These are phyloP conservation scores for Komagataella mondaviorum DNA, from an alignment of 805 yeast genomes.

Conservation along the genomic window DNA sequence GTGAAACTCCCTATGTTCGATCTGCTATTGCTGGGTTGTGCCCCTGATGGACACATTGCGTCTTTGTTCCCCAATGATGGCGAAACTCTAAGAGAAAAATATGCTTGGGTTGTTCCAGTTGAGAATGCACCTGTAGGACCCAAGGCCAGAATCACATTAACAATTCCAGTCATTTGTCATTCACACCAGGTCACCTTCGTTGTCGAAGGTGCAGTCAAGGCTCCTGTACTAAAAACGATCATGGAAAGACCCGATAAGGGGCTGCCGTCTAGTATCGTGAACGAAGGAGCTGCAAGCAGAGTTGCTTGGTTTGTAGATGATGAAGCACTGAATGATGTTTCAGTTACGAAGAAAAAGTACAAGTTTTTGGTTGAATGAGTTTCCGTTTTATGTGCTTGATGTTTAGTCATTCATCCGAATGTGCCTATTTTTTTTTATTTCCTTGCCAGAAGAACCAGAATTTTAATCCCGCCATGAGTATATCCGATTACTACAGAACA, in stretches of 20 bases:
- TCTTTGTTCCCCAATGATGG: constrained; percentile 84
- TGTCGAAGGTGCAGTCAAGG: constrained; percentile 92
- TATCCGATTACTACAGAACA: neutral
- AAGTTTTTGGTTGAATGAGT: constrained; percentile 29
- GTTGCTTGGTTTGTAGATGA: constrained; percentile 97
- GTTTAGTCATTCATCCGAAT: neutral
- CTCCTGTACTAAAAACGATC: constrained; percentile 79
- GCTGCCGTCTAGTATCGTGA: constrained; percentile 83
- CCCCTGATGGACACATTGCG: constrained; percentile 97
- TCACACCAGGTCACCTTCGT: constrained; percentile 88
- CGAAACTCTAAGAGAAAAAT: constrained; percentile 73
- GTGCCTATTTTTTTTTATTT: neutral
- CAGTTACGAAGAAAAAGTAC: constrained; percentile 59
- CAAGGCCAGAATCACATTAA: constrained; percentile 69
- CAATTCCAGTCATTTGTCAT: constrained; percentile 91
- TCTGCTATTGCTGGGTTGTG: constrained; percentile 84
- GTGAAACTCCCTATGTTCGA: constrained; percentile 95
- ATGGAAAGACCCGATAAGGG: constrained; percentile 98
- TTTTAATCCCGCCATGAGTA: neutral
- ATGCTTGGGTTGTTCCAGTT: constrained; percentile 94
- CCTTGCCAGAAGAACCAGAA: neutral
- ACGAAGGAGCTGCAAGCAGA: constrained; percentile 93
- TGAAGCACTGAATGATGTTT: constrained; percentile 75
- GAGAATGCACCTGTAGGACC: constrained; percentile 89
- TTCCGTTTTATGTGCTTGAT: neutral